phyloP scores from a whole-genome alignment of 2,329 filamentous ascomycete genomes.

The Aotearoamyces nothofagi region DNA sequence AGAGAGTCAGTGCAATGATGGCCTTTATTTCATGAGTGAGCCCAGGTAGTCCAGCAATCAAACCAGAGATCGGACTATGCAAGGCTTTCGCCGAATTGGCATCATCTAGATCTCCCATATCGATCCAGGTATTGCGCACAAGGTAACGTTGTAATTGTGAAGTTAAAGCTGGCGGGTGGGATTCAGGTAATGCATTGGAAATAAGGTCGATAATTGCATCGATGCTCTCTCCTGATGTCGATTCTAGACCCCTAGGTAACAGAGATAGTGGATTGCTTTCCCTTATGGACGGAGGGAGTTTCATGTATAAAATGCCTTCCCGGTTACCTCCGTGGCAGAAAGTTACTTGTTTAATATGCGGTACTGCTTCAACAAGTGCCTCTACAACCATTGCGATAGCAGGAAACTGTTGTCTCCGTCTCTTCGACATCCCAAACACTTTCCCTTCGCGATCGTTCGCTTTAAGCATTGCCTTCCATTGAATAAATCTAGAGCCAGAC shows the following conservation, averaged over 20 bases:
- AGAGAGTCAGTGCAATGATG: constrained; percentile 54
- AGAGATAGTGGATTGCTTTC: constrained; percentile 47
- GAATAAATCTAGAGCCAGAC: constrained; percentile 40
- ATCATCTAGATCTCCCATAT: constrained; percentile 31
- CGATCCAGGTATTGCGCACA: constrained; percentile 33
- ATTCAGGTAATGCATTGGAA: constrained; percentile 11
- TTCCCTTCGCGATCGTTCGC: constrained; percentile 35
- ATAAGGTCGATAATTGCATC: constrained; percentile 1
- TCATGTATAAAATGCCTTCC: constrained; percentile 68
- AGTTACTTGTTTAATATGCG: constrained; percentile 54
- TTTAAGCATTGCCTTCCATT: constrained; percentile 33
- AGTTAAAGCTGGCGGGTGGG: constrained; percentile 26
- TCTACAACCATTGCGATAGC: constrained; percentile 72
- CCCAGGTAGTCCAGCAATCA: constrained; percentile 50
- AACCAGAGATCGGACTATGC: constrained; percentile 54
- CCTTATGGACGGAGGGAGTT: constrained; percentile 41
- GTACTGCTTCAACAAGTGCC: constrained; percentile 54
- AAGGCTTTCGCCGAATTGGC: constrained; percentile 52
- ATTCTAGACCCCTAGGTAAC: constrained; percentile 13
- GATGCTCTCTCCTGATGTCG: constrained; percentile 7
- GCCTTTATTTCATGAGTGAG: constrained; percentile 59
- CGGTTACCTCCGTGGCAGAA: constrained; percentile 84
- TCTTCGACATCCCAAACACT: constrained; percentile 65
- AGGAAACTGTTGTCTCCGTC: constrained; percentile 67
- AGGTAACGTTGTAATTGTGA: constrained; percentile 29